phyloP scores from a whole-genome alignment of 805 yeast genomes.

The Monosporozyma aquatica region DNA sequence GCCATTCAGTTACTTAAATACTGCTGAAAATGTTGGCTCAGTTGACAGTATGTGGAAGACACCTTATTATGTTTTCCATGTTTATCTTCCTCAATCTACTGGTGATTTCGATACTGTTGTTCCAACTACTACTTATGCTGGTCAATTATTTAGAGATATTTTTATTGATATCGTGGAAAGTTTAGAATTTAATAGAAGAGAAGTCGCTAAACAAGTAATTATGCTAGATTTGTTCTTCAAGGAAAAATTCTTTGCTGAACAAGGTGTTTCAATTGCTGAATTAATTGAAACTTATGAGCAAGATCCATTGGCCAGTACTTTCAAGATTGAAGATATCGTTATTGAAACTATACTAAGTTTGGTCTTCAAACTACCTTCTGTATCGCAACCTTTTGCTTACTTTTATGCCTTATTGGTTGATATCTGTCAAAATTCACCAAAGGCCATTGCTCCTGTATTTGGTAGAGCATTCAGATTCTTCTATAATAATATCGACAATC shows the following conservation, averaged over 20 bases:
- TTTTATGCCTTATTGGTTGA: constrained; percentile 79
- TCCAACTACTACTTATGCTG: constrained; percentile 39
- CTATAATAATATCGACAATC: constrained; percentile 52
- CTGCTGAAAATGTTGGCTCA: constrained; percentile 33
- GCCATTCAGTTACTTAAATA: constrained; percentile 27
- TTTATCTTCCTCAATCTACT: constrained; percentile 42
- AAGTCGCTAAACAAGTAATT: constrained; percentile 75
- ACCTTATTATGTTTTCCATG: constrained; percentile 53
- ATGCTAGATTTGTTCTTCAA: constrained; percentile 65
- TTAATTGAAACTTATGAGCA: constrained; percentile 38
- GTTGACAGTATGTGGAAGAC: constrained; percentile 61
- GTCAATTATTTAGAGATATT: constrained; percentile 65
- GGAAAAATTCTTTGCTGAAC: constrained; percentile 52
- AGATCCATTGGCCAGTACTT: constrained; percentile 47
- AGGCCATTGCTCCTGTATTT: constrained; percentile 84
- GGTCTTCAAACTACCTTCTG: constrained; percentile 63
- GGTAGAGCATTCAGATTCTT: constrained; percentile 86
- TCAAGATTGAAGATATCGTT: constrained; percentile 86
- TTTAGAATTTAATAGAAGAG: constrained; percentile 81
- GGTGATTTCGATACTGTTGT: constrained; percentile 64
- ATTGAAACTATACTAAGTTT: constrained; percentile 73
- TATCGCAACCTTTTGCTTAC: constrained; percentile 62
- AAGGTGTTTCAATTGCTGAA: constrained; percentile 73
- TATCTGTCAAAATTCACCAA: constrained; percentile 74
- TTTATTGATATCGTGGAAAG: constrained; percentile 65